Percentiles rank a stretch among this genome's conserved stretches.
phyloP scores from a whole-genome alignment of 2,329 filamentous ascomycete species.

The Sporothrix curviconia region DNA sequence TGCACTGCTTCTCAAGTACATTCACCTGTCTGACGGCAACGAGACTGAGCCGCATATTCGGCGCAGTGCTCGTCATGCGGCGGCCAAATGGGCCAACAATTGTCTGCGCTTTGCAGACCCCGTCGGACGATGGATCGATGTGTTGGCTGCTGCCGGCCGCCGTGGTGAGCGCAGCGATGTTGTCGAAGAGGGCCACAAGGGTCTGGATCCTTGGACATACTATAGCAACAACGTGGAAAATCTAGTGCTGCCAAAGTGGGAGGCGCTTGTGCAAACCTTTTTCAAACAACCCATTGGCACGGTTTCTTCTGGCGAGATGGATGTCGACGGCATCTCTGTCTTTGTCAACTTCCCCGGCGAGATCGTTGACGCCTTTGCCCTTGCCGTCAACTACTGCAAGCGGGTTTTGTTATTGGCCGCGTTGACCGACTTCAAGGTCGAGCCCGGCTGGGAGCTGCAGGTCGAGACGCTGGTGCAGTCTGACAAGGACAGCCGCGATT shows the following conservation, averaged over 20 bases:
- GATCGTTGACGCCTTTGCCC: conserved; percentile 52
- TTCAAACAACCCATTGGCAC: conserved; percentile 32
- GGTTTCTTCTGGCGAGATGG: conserved; percentile 26
- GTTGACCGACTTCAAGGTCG: conserved; percentile 47
- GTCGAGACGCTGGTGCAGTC: conserved; percentile 67
- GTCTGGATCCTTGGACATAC: conserved; percentile 63
- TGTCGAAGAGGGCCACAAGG: conserved; percentile 81
- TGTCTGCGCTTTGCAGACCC: conserved; percentile 76
- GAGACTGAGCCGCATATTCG: conserved; percentile 39
- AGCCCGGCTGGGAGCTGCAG: conserved; percentile 78
- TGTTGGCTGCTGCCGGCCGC: conserved; percentile 67
- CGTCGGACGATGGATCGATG: conserved; percentile 77
- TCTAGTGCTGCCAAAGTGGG: conserved; percentile 45
- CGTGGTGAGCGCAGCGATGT: conserved; percentile 71
- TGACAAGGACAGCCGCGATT: conserved; percentile 57
- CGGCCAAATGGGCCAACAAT: conserved; percentile 82
- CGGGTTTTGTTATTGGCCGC: conserved; percentile 46
- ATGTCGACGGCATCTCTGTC: conserved; percentile 31
- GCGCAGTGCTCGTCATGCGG: conserved; percentile 73
- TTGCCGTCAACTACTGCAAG: conserved; percentile 63
- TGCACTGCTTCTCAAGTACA: conserved; percentile 60
- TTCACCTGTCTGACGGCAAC: conserved; percentile 40
- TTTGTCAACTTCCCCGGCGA: conserved; percentile 44
- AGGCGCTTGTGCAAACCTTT: conserved; percentile 42
- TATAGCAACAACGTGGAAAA: conserved; percentile 32